phyloP scores from a whole-genome alignment of 2,329 filamentous ascomycete genomes.

The Pyrenophora graminea region DNA sequence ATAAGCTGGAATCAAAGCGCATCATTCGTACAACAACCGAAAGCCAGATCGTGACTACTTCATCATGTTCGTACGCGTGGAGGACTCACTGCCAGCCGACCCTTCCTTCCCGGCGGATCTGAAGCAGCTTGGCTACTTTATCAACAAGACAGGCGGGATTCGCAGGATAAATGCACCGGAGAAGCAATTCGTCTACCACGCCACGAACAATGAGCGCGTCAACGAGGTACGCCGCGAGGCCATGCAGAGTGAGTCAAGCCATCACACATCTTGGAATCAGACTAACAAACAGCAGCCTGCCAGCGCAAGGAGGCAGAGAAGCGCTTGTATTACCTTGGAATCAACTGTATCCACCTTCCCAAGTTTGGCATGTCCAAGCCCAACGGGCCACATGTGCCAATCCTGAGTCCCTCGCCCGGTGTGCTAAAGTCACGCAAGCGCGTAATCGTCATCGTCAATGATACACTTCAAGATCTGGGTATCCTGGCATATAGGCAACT shows the following conservation, averaged over 20 bases:
- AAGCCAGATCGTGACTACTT: background rate
- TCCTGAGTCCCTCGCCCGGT: conserved; percentile 62
- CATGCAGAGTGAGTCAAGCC: conserved; percentile 64
- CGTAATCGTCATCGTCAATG: conserved; percentile 75
- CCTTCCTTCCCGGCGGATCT: conserved; percentile 68
- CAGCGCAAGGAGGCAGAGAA: conserved; percentile 63
- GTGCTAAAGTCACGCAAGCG: conserved; percentile 63
- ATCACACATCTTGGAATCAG: background rate
- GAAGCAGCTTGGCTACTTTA: conserved; percentile 74
- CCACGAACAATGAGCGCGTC: conserved; percentile 73
- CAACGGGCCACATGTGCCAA: conserved; percentile 64
- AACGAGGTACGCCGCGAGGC: conserved; percentile 72
- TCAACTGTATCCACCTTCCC: conserved; percentile 67
- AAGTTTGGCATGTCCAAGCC: conserved; percentile 51
- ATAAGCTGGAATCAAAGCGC: no score
- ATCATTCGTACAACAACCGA: no score
- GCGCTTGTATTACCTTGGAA: conserved; percentile 65
- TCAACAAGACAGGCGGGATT: conserved; percentile 76
- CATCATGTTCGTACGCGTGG: conserved; percentile 75
- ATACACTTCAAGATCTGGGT: conserved; percentile 77
- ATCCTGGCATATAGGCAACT: conserved; percentile 72
- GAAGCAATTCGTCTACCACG: conserved; percentile 73
- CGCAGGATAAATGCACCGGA: conserved; percentile 69
- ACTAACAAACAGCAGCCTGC: conserved; percentile 56
- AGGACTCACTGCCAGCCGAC: conserved; percentile 69